Conservation (phyloP, 2,329 filamentous ascomycete genomes). For the Raffaelea ambrosiae region DNA sequence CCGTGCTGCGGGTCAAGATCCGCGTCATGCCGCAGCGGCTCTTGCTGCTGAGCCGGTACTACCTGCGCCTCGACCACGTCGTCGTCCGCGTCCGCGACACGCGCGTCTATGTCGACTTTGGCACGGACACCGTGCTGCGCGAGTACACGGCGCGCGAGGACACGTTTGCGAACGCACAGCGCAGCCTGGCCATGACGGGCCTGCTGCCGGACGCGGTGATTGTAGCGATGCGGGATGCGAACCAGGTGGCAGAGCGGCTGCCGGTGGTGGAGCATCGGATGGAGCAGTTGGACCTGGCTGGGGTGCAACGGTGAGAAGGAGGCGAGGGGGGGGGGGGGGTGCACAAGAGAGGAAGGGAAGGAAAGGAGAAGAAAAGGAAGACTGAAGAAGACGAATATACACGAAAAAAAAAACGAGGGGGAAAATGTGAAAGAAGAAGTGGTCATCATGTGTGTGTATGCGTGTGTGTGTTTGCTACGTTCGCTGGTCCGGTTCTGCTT, state of each 20-base stretch:
- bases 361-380: not conserved
- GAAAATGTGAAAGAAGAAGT: too few relatives aligned
- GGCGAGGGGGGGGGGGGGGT: not conserved
- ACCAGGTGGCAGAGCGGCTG: constrained; percentile 61
- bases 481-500: too few relatives aligned
- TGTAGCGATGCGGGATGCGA: constrained; percentile 70
- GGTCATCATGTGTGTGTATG: too few relatives aligned
- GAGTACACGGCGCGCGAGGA: constrained; percentile 90
- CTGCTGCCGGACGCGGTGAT: constrained; percentile 62
- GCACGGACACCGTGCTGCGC: constrained; percentile 65
- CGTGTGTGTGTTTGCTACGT: too few relatives aligned
- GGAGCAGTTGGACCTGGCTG: constrained; percentile 34
- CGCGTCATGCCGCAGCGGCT: constrained; percentile 86
- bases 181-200: constrained; percentile 36
- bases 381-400: not conserved
- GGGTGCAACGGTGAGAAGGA: not conserved
- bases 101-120: constrained; percentile 85
- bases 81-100: constrained; percentile 83
- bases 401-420: not conserved
- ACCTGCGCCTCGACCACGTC: constrained; percentile 89
- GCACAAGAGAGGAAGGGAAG: not conserved
- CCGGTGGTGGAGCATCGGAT: constrained; percentile 60
- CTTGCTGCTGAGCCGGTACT: constrained; percentile 76
- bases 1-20: constrained; percentile 81
- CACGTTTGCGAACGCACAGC: constrained; percentile 65